A percentile compares a stretch with the other conserved stretches of the same genome.
phyloP scores from a whole-genome alignment of 768 basidiomycete species.

The Podaxis sp. region DNA sequence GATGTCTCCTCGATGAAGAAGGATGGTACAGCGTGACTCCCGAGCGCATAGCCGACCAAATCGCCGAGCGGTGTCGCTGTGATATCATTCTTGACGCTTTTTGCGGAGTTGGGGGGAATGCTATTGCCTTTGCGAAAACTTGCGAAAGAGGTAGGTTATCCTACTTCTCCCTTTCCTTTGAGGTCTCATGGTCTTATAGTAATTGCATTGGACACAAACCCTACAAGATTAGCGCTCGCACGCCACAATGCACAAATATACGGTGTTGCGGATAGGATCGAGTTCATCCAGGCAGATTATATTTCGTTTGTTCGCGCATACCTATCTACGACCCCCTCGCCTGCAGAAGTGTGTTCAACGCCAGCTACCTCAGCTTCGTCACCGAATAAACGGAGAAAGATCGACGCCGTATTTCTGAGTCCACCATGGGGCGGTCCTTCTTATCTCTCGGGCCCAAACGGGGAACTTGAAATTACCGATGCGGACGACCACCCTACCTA shows the following conservation, averaged over 20 bases:
- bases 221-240: conserved; percentile 82
- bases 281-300: conserved; percentile 89
- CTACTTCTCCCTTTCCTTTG: not conserved
- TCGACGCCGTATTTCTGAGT: conserved; percentile 90
- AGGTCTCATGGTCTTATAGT: conserved; percentile 45
- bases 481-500: conserved; percentile 48
- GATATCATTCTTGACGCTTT: conserved; percentile 88
- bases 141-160: conserved; percentile 79
- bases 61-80: conserved; percentile 88
- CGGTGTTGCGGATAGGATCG: conserved; percentile 92
- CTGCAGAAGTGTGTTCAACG: conserved; percentile 3
- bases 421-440: conserved; percentile 94
- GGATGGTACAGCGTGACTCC: conserved; percentile 99
- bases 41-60: conserved; percentile 86
- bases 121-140: conserved; percentile 94
- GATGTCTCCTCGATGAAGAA: conserved; percentile 87
- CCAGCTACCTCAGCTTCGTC: not conserved
- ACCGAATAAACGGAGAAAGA: conserved; percentile 36
- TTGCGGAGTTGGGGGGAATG: conserved; percentile 96
- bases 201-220: conserved; percentile 88
- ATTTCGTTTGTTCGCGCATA: conserved; percentile 67
- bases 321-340: conserved; percentile 23
- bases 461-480: not conserved
- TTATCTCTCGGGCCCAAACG: conserved; percentile 44
- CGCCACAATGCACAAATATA: conserved; percentile 92